Conservation (phyloP, 306 rosid species). For the Lathyrus sativus region DNA sequence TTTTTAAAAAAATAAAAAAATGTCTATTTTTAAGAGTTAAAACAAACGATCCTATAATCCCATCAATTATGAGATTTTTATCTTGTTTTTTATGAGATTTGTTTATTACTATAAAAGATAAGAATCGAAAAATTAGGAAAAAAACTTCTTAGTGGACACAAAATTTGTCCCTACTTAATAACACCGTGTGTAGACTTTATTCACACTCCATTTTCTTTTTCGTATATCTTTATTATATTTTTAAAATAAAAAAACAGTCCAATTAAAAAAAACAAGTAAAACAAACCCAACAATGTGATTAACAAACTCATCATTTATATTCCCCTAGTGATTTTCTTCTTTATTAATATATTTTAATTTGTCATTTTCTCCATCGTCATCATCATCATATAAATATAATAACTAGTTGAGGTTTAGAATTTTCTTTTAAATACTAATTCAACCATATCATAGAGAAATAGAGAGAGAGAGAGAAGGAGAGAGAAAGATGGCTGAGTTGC, state of each 20-base stretch:
- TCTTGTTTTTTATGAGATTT: conserved; percentile 25
- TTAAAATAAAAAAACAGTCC: neutral
- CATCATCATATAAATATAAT: too few relatives aligned
- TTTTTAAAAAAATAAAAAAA: too few relatives aligned
- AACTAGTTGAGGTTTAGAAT: too few relatives aligned
- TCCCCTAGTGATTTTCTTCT: conserved; percentile 22
- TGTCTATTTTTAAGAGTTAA: too few relatives aligned
- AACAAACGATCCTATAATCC: neutral
- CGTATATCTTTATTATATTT: too few relatives aligned
- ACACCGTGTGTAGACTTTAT: neutral
- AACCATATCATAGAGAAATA: conserved; percentile 6
- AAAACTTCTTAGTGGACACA: neutral
- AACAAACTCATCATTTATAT: conserved; percentile 24
- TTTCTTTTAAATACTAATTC: too few relatives aligned
- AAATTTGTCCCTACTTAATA: neutral
- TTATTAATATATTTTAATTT: conserved; percentile 1
- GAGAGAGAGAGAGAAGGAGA: conserved; percentile 16
- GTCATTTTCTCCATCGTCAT: conserved; percentile 35
- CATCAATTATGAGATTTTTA: conserved; percentile 27
- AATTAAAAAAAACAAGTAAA: conserved; percentile 6
- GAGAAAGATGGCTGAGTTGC: conserved; percentile 54
- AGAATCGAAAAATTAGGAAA: neutral
- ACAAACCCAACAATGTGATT: neutral
- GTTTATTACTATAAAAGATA: neutral
- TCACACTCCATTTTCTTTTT: neutral